Percentiles rank a stretch among this genome's conserved stretches.
These are phyloP conservation scores for Teratosphaeriaceae sp. DNA, from an alignment of 2,329 filamentous ascomycete species.

Conservation along the genomic window DNA sequence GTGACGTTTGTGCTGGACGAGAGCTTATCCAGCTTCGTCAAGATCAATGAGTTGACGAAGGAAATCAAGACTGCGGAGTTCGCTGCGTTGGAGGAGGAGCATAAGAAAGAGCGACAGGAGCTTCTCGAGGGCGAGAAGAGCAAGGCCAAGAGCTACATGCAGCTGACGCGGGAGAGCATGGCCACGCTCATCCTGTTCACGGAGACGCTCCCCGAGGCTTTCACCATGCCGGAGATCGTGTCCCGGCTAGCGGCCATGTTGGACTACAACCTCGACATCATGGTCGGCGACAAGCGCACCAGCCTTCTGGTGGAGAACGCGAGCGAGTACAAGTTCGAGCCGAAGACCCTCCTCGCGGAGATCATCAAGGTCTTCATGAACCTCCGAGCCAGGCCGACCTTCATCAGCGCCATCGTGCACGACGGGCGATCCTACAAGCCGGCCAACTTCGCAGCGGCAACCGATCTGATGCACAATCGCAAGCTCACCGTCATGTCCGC, in stretches of 20 bases:
- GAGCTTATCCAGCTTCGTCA: conserved; percentile 79
- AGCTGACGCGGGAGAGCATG: conserved; percentile 90
- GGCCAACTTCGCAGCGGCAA: conserved; percentile 69
- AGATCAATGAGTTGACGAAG: conserved; percentile 74
- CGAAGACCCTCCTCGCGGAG: conserved; percentile 75
- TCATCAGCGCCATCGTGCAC: conserved; percentile 78
- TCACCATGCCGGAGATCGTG: conserved; percentile 96
- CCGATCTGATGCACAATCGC: conserved; percentile 61
- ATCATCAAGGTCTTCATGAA: conserved; percentile 91
- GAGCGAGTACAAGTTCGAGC: conserved; percentile 85
- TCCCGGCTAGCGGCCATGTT: conserved; percentile 91
- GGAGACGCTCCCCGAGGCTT: conserved; percentile 75
- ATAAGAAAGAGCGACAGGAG: conserved; percentile 73
- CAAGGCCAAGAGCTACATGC: conserved; percentile 92
- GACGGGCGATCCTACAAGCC: conserved; percentile 94
- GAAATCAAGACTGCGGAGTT: conserved; percentile 50
- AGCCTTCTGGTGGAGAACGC: conserved; percentile 80
- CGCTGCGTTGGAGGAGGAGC: conserved; percentile 43
- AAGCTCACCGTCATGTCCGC: conserved; percentile 66
- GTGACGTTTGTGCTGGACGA: conserved; percentile 94
- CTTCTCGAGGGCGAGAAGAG: conserved; percentile 68
- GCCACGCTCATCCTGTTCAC: conserved; percentile 97
- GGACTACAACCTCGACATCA: conserved; percentile 90
- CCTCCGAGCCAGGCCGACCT: conserved; percentile 63
- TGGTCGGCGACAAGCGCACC: conserved; percentile 77